phyloP scores from a whole-genome alignment of 169 alveolate species.

The Cryptosporidium baileyi region DNA sequence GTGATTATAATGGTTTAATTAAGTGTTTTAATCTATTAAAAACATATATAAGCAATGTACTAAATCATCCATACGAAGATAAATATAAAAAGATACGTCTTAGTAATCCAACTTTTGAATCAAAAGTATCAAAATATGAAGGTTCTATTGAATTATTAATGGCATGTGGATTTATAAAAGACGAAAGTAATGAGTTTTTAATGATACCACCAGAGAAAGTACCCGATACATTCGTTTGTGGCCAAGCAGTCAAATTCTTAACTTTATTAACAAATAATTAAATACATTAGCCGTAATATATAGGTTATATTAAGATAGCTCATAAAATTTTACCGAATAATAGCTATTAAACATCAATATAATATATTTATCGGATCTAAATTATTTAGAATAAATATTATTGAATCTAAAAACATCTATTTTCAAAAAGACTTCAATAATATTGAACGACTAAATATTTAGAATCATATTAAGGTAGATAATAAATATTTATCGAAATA shows the following conservation, averaged over 20 bases:
- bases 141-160: conserved; percentile 75
- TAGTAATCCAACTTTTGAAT: conserved; percentile 75
- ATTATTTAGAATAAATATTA: too few relatives aligned
- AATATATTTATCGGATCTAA: too few relatives aligned
- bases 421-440: too few relatives aligned
- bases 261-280: background rate
- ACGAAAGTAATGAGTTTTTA: conserved; percentile 72
- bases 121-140: conserved; percentile 73
- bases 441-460: too few relatives aligned
- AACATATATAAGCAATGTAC: conserved; percentile 73
- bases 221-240: conserved; percentile 77
- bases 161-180: conserved; percentile 75
- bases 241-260: conserved; percentile 74
- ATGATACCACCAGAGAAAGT: conserved; percentile 69
- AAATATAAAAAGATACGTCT: conserved; percentile 75
- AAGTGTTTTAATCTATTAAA: conserved; percentile 71
- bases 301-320: too few relatives aligned
- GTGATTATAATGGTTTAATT: conserved; percentile 63
- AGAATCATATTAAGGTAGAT: too few relatives aligned
- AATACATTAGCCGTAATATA: too few relatives aligned
- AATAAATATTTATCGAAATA: too few relatives aligned
- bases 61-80: conserved; percentile 73
- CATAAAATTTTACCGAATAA: too few relatives aligned
- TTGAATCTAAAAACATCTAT: too few relatives aligned
- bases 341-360: too few relatives aligned